phyloP scores from a whole-genome alignment of 345 rosid genomes.

The Stellera chamaejasme region DNA sequence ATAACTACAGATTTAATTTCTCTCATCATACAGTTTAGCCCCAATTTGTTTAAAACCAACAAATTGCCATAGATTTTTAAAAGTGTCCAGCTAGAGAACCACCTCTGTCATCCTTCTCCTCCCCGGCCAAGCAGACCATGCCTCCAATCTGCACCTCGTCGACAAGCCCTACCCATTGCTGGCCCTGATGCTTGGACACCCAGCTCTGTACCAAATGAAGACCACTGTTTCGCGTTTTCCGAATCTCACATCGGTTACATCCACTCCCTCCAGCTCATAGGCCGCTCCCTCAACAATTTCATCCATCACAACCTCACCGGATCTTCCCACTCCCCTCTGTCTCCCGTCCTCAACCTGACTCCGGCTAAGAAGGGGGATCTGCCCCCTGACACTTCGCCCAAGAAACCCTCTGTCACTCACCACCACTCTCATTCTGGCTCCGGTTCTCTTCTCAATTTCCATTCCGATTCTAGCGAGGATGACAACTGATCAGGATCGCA shows the following conservation, averaged over 20 bases:
- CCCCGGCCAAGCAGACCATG: too few species aligned
- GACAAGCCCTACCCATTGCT: too few species aligned
- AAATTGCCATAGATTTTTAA: too few species aligned
- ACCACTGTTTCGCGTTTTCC: conserved; percentile 69
- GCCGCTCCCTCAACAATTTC: conserved; percentile 44
- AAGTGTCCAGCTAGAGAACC: too few species aligned
- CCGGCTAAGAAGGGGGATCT: conserved; percentile 35
- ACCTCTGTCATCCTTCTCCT: too few species aligned
- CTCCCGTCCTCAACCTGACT: conserved; percentile 50
- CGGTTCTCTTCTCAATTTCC: conserved; percentile 57
- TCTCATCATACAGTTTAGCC: too few species aligned
- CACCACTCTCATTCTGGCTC: conserved; percentile 40
- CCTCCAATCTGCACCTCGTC: too few species aligned
- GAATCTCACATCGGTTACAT: conserved; percentile 68
- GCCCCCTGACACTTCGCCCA: conserved; percentile 14
- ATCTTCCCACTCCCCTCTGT: conserved; percentile 15
- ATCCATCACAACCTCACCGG: conserved; percentile 27
- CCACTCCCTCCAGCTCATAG: conserved; percentile 40
- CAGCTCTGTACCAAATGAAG: too few species aligned
- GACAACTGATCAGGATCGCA: conserved; percentile 28
- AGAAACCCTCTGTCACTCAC: conserved; percentile 15
- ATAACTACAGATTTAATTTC: too few species aligned
- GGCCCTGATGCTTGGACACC: too few species aligned
- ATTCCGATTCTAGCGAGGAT: conserved; percentile 43
- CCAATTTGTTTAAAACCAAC: too few species aligned